Base-by-base conservation (phyloP, 2,329 filamentous ascomycete genomes). In the Nemania serpens region DNA sequence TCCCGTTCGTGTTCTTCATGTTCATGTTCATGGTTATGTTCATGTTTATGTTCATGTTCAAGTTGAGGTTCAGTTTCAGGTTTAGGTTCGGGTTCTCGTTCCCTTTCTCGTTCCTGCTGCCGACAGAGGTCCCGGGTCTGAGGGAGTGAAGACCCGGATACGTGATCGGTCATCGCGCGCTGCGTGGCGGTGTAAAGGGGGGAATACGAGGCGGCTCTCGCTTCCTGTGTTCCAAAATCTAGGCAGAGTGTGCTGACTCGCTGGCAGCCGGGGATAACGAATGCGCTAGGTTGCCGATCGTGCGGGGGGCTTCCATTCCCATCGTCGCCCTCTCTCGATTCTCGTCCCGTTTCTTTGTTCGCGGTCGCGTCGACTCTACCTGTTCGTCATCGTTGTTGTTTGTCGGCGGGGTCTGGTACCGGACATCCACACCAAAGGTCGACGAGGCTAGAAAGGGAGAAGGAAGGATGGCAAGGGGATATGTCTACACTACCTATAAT, bases 121-220 rank as follows among this genome's bases (percentile, higher is more conserved):
- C 56, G 66, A 63, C 70, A 59, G 58, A 74, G 67, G 68, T 71
- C 69, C 69, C 75, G 78, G 75, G 77, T 73, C 79, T 81, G 78
- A 79, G 77, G 69, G 75, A 81, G 78, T 79, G 79, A 79, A 78
- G 79, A 75, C 76, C 76, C 77, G 73, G 73, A 75, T 67, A 70
- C 73, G 71, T 75, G 74, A 74, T 78, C 76, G 73, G 76, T 77
- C 79, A 81, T 81, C 65, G 75, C 75, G 76, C 69, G 63, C 58
- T 66, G 64, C 59, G 74, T 75, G 76, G 72, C 73, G 77, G 75
- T 74, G 73, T 68, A 61, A 58, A 66, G 66, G 59, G n/a, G 61
- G 68, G 68, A 73, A 74, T 74, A 74, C 72, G 72, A 75, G 73
- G 64, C 72, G 59, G 47, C 46, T 55, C 67, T 64, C 39, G 59